These are phyloP conservation scores for Sanghuangporus weigelae DNA, from an alignment of 1,284 basidiomycete genomes.

Conservation along the genomic window DNA sequence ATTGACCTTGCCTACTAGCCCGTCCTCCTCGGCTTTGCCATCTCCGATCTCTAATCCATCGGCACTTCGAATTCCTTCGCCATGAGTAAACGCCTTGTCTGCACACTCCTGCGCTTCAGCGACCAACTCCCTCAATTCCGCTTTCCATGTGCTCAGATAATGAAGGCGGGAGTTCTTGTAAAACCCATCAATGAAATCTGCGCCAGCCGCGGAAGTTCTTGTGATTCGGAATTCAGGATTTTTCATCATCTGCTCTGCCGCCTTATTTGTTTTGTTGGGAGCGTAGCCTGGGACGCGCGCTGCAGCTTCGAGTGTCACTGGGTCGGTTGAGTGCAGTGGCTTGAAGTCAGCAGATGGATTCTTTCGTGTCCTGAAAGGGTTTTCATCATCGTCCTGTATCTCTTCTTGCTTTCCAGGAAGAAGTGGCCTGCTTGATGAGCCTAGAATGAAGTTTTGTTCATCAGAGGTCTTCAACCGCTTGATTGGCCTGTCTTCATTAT, in stretches of 20 bases:
- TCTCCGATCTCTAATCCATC: slow-evolving; percentile 23
- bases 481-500: slow-evolving; percentile 80
- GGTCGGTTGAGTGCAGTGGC: slow-evolving; percentile 39
- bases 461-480: slow-evolving; percentile 86
- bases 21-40: neutral
- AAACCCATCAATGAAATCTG: slow-evolving; percentile 85
- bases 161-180: slow-evolving; percentile 92
- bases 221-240: slow-evolving; percentile 79
- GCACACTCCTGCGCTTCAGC: slow-evolving; percentile 71
- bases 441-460: slow-evolving; percentile 31
- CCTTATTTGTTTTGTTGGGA: slow-evolving; percentile 55
- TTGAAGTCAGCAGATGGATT: slow-evolving; percentile 19
- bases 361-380: neutral
- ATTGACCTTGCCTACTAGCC: slow-evolving; percentile 8
- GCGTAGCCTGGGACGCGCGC: slow-evolving; percentile 57
- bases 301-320: slow-evolving; percentile 35
- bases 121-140: slow-evolving; percentile 80
- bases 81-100: slow-evolving; percentile 34
- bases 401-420: neutral
- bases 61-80: slow-evolving; percentile 19
- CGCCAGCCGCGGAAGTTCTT: slow-evolving; percentile 78
- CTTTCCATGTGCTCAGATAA: slow-evolving; percentile 90
- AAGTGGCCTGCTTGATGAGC: neutral
- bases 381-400: neutral
- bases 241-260: slow-evolving; percentile 73